phyloP scores from a whole-genome alignment of 352 stramenopile species.

The Globisporangium viniferum region DNA sequence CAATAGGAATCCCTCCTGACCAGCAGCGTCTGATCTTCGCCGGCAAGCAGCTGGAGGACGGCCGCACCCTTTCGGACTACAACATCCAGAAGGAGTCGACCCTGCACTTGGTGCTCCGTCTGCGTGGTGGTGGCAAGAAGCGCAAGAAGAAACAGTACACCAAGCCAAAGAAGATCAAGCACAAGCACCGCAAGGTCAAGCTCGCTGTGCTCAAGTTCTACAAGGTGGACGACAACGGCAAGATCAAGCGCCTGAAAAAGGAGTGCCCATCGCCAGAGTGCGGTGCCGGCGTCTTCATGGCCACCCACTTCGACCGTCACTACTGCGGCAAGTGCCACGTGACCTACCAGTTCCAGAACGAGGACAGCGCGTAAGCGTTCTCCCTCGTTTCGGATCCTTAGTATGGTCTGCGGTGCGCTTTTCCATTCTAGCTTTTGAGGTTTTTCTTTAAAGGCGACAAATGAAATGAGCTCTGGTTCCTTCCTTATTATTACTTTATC shows the following conservation, averaged over 20 bases:
- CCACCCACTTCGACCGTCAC: slow-evolving; percentile 98
- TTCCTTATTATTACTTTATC: slow-evolving; percentile 10
- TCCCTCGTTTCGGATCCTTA: not conserved
- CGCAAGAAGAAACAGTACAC: slow-evolving; percentile 99
- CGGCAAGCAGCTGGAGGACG: slow-evolving; percentile 99
- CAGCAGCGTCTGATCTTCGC: slow-evolving; percentile 99
- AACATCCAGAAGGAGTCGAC: slow-evolving; percentile 98
- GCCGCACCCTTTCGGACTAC: slow-evolving; percentile 92
- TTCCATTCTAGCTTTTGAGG: slow-evolving; percentile 1
- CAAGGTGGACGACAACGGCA: slow-evolving; percentile 95
- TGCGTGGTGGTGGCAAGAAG: slow-evolving; percentile 97
- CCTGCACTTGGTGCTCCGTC: slow-evolving; percentile 96
- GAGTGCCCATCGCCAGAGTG: slow-evolving; percentile 94
- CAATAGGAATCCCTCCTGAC: slow-evolving; percentile 96
- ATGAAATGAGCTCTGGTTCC: slow-evolving; percentile 24
- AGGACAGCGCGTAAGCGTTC: slow-evolving; percentile 52
- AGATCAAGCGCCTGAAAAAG: slow-evolving; percentile 97
- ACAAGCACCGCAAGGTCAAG: slow-evolving; percentile 97
- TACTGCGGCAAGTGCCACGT: slow-evolving; percentile 99
- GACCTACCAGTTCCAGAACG: slow-evolving; percentile 92
- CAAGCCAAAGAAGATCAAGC: slow-evolving; percentile 99
- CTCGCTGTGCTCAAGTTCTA: slow-evolving; percentile 97
- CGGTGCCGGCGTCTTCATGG: slow-evolving; percentile 99
- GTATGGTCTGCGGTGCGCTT: not conserved
- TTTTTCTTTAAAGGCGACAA: not conserved